These are phyloP conservation scores for Torulaspora gathmanii DNA, from an alignment of 805 yeast species.

Conservation along the genomic window DNA sequence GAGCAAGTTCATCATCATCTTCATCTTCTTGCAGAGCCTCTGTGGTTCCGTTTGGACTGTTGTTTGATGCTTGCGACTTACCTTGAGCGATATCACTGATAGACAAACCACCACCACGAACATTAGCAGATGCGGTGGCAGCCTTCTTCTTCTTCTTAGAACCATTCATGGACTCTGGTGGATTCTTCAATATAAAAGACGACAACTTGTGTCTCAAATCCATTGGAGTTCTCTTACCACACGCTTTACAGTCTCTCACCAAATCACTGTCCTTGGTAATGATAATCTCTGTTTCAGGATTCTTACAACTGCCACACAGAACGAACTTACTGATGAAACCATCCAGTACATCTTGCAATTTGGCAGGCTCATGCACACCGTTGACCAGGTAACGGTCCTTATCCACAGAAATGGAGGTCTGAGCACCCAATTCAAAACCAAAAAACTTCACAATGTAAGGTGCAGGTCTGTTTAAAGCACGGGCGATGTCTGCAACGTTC, in stretches of 20 bases:
- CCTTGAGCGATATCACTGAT: constrained; percentile 72
- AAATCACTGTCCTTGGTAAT: constrained; percentile 63
- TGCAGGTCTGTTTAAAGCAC: constrained; percentile 91
- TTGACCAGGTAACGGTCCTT: constrained; percentile 87
- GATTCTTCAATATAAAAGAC: constrained; percentile 85
- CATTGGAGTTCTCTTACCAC: constrained; percentile 83
- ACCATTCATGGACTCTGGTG: constrained; percentile 58
- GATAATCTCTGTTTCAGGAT: constrained; percentile 93
- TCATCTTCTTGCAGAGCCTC: constrained; percentile 37
- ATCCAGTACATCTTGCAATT: constrained; percentile 89
- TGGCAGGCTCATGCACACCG: constrained; percentile 87
- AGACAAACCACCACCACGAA: constrained; percentile 81
- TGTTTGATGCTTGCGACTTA: constrained; percentile 32
- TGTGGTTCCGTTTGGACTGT: constrained; percentile 12
- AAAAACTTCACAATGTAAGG: constrained; percentile 88
- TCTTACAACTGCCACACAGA: constrained; percentile 89
- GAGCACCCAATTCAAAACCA: constrained; percentile 97
- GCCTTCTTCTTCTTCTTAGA: constrained; percentile 63
- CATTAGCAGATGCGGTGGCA: constrained; percentile 85
- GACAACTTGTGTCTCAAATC: constrained; percentile 84
- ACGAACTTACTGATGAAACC: constrained; percentile 92
- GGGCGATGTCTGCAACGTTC: constrained; percentile 86
- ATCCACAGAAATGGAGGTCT: constrained; percentile 73
- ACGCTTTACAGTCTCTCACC: constrained; percentile 94
- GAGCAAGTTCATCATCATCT: constrained; percentile 69